Conservation (phyloP, 2,329 filamentous ascomycete genomes). For the Trichoderma atroviride region DNA sequence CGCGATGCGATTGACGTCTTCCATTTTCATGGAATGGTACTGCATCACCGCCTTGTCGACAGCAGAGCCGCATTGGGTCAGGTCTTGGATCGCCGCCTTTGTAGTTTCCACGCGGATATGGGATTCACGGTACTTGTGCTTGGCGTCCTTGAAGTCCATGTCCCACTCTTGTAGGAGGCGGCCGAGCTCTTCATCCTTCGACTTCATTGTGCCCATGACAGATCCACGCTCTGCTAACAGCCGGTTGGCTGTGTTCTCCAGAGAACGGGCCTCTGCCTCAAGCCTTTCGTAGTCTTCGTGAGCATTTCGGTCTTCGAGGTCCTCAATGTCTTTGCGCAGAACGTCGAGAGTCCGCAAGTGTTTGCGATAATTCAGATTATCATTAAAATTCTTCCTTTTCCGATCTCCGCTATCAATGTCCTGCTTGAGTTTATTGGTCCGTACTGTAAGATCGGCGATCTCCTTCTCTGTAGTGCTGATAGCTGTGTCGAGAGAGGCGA, state of each 20-base stretch:
- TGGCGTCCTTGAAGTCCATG: slow-evolving; percentile 82
- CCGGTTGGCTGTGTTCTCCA: slow-evolving; percentile 68
- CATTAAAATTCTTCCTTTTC: slow-evolving; percentile 81
- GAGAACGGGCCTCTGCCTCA: slow-evolving; percentile 66
- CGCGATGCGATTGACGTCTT: slow-evolving; percentile 93
- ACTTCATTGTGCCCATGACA: slow-evolving; percentile 76
- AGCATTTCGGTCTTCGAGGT: slow-evolving; percentile 77
- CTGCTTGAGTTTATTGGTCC: slow-evolving; percentile 76
- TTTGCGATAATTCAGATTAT: slow-evolving; percentile 86
- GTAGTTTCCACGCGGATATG: slow-evolving; percentile 91
- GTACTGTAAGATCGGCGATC: slow-evolving; percentile 65
- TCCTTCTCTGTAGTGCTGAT: slow-evolving; percentile 69
- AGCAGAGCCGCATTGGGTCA: slow-evolving; percentile 78
- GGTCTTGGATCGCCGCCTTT: slow-evolving; percentile 88
- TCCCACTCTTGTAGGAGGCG: slow-evolving; percentile 79
- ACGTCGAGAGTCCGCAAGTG: slow-evolving; percentile 68
- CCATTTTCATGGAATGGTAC: slow-evolving; percentile 96
- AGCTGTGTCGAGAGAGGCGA: slow-evolving; percentile 67
- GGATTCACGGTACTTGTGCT: slow-evolving; percentile 77
- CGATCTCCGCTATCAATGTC: slow-evolving; percentile 78
- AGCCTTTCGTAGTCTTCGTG: slow-evolving; percentile 80
- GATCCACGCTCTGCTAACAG: slow-evolving; percentile 73
- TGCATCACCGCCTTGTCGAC: slow-evolving; percentile 97
- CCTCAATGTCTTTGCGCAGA: slow-evolving; percentile 69
- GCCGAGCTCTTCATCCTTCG: slow-evolving; percentile 79